Conservation (phyloP, 192 early-diverging fungal species). For the Linnemannia zychae region DNA sequence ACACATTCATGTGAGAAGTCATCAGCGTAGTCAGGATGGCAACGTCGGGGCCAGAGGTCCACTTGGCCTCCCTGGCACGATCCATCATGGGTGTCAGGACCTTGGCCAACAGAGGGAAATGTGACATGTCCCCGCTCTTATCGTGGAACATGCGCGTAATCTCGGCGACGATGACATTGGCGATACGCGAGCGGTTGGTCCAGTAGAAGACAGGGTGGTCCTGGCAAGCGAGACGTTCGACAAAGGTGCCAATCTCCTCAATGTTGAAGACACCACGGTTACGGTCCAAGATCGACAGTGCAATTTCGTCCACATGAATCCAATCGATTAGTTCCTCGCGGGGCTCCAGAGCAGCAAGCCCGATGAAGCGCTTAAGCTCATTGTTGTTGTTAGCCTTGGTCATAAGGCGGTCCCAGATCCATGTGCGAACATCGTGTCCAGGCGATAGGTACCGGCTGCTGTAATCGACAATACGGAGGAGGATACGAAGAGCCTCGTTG, state of each 20-base stretch:
- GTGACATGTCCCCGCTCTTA: not conserved
- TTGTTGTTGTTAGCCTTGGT: constrained; percentile 15
- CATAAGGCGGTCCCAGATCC: constrained; percentile 14
- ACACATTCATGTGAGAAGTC: not conserved
- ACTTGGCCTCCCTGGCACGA: constrained; percentile 26
- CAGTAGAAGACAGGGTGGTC: constrained; percentile 36
- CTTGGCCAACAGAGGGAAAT: not conserved
- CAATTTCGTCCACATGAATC: constrained; percentile 28
- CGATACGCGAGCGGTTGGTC: constrained; percentile 6
- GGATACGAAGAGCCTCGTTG: constrained; percentile 17
- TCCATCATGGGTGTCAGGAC: constrained; percentile 21
- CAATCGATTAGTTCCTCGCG: constrained; percentile 40
- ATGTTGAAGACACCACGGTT: constrained; percentile 9
- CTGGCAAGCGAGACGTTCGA: constrained; percentile 22
- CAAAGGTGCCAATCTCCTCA: constrained; percentile 21
- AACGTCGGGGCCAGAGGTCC: constrained; percentile 24
- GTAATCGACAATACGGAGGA: constrained; percentile 29
- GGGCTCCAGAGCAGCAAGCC: constrained; percentile 18
- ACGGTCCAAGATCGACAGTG: not conserved
- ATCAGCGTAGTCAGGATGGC: constrained; percentile 10
- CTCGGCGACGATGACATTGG: not conserved
- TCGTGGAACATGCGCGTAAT: not conserved
- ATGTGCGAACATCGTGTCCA: not conserved
- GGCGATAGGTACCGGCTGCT: constrained; percentile 27
- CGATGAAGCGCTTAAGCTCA: constrained; percentile 7